Percentiles rank a stretch among this genome's conserved stretches.
phyloP scores from a whole-genome alignment of 75 land plant genomes.

The Sequoia sempervirens region DNA sequence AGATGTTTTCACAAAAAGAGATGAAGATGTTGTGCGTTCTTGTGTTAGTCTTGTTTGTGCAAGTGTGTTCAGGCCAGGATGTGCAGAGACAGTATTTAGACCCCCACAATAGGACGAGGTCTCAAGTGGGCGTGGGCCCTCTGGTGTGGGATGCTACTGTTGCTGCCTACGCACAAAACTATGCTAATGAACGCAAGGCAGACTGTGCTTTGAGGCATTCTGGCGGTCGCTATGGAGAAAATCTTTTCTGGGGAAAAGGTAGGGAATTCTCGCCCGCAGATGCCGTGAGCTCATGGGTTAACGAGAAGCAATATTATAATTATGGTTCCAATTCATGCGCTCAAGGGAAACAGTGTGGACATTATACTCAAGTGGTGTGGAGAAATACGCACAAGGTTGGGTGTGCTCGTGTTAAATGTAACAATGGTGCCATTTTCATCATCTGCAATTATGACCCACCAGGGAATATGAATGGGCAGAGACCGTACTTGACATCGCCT shows the following conservation, averaged over 20 bases:
- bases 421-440: no score
- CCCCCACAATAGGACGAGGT: no score
- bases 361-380: not conserved
- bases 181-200: constrained; percentile 8
- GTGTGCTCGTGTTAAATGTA: no score
- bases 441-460: no score
- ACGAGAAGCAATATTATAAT: constrained; percentile 29
- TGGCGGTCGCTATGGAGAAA: constrained; percentile 23
- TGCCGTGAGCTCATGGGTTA: constrained; percentile 23
- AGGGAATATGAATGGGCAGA: no score
- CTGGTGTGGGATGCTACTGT: no score
- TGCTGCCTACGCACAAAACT: no score
- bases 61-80: constrained; percentile 6
- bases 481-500: not conserved
- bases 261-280: constrained; percentile 3
- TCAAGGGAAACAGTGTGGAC: constrained; percentile 18
- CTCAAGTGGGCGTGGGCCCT: no score
- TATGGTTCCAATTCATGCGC: constrained; percentile 20
- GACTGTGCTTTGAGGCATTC: constrained; percentile 40
- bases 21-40: not conserved
- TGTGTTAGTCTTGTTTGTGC: not conserved
- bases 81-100: constrained; percentile 7
- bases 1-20: not conserved
- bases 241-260: constrained; percentile 28
- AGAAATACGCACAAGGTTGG: no score